Evolutionary conservation across 805 yeast species (phyloP).

Genomic region (Myxozyma mucilagina): DNA sequence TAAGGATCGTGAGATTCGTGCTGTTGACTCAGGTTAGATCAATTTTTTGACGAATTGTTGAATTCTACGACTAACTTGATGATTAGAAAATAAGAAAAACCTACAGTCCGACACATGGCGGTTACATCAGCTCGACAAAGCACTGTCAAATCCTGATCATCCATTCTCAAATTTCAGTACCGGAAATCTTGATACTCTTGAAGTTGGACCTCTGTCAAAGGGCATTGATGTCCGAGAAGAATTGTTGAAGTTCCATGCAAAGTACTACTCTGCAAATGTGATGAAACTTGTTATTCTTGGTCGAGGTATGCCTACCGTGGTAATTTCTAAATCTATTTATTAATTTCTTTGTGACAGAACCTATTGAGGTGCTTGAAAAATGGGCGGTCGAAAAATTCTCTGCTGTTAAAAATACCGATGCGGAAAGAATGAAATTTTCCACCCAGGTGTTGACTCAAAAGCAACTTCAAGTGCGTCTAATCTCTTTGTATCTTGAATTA

Average conservation of each 20-base stretch:
- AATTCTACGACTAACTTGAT: not conserved
- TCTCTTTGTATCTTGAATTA: not conserved
- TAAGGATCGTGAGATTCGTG: conserved; percentile 88
- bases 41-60: not conserved
- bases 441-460: conserved; percentile 51
- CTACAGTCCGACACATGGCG: conserved; percentile 90
- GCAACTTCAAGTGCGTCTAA: conserved; percentile 42
- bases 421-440: conserved; percentile 44
- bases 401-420: conserved; percentile 55
- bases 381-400: conserved; percentile 73
- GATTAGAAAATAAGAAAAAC: conserved; percentile 81
- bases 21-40: conserved; percentile 68
- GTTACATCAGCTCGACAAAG: conserved; percentile 77
- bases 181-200: conserved; percentile 78
- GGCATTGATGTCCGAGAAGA: conserved; percentile 80
- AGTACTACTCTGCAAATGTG: conserved; percentile 77
- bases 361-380: conserved; percentile 63
- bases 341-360: conserved; percentile 45
- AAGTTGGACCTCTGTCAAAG: conserved; percentile 56
- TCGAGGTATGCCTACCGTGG: conserved; percentile 40
- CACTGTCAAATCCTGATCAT: conserved; percentile 68
- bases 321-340: no score
- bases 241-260: conserved; percentile 68
- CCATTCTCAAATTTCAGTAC: conserved; percentile 89
- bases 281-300: conserved; percentile 88